These are phyloP conservation scores for Pythium aquatile DNA, from an alignment of 352 stramenopile species.

Conservation along the genomic window DNA sequence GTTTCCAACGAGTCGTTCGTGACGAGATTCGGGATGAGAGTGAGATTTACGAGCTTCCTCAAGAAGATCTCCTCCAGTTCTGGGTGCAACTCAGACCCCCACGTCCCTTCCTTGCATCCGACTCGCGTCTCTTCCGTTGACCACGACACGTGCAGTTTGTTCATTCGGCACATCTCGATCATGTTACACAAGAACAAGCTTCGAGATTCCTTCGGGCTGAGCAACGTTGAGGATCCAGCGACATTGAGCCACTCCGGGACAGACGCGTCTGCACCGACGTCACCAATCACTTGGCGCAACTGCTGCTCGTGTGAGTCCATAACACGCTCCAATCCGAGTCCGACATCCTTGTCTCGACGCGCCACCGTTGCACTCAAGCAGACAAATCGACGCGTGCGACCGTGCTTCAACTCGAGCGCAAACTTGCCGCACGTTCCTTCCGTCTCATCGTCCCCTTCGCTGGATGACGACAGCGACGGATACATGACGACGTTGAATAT, in stretches of 20 bases:
- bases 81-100: constrained; percentile 75
- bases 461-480: constrained; percentile 68
- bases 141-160: constrained; percentile 85
- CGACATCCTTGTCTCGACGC: constrained; percentile 72
- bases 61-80: constrained; percentile 85
- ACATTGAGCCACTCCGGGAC: constrained; percentile 71
- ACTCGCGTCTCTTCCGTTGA: constrained; percentile 86
- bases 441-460: constrained; percentile 42
- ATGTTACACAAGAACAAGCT: constrained; percentile 85
- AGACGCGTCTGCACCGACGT: constrained; percentile 61
- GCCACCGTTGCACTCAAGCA: constrained; percentile 64
- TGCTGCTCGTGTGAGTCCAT: constrained; percentile 62
- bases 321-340: constrained; percentile 58
- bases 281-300: constrained; percentile 62
- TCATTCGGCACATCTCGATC: constrained; percentile 88
- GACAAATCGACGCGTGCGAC: constrained; percentile 71
- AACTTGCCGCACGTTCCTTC: constrained; percentile 78
- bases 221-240: constrained; percentile 66
- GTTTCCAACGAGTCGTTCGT: constrained; percentile 71
- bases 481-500: constrained; percentile 89
- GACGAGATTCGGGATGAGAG: constrained; percentile 78
- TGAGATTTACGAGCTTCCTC: constrained; percentile 75
- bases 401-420: constrained; percentile 82
- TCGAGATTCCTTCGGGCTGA: constrained; percentile 74
- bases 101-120: constrained; percentile 85